Evolutionary conservation across 1,139 yeast genomes (phyloP), one percentile per base, ranked within the genome.

Genomic region (Taphrina deformans): DNA sequence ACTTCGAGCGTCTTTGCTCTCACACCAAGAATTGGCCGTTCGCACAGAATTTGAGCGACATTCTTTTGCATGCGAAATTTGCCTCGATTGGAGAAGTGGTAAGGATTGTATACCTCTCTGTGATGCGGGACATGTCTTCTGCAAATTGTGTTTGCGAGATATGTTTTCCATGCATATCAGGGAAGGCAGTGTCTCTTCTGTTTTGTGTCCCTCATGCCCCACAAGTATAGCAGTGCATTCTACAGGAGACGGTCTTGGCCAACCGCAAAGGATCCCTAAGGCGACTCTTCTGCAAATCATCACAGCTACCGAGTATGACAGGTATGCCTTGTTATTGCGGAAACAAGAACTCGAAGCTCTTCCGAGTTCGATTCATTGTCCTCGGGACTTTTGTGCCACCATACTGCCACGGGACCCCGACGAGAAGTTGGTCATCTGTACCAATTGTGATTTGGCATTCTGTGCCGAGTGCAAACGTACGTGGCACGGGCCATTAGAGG

Each of bases 371-470:
- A 58, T 52, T 14, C 55, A 52, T 41, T 64, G 66, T 33, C 66
- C 66, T 10, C 59, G 66, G 12, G 50, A 40, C 26, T 64, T 46
- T 21, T 64, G 66, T 31, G 55, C 60, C 16, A 55, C 64, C 1
- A 46, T 62, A 1, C 55, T 60, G 4, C 38, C 60, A 5, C 40
- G 64, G 18, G 66, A 64, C 21, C 64, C 66, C 1, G 66, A 60
- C 23, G 64, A 64, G 27, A 64, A 64, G 16, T 50, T 64, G 33
- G 66, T 55, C 35, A 41, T 64, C 6, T 64, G 66, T 52, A 50
- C 60, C 2, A 35, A 24, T 9, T 64, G 66, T 27, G 50, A 48
- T 7, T 45, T 46, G 33, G 64, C 66, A 18, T 64, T 64, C 23
- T 64, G 66, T 16, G 53, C 66, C 3, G 55, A 55, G 18, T 64